Evolutionary conservation across 2,329 filamentous ascomycete species (phyloP).

Genomic region (Chaetomium strumarium): DNA sequence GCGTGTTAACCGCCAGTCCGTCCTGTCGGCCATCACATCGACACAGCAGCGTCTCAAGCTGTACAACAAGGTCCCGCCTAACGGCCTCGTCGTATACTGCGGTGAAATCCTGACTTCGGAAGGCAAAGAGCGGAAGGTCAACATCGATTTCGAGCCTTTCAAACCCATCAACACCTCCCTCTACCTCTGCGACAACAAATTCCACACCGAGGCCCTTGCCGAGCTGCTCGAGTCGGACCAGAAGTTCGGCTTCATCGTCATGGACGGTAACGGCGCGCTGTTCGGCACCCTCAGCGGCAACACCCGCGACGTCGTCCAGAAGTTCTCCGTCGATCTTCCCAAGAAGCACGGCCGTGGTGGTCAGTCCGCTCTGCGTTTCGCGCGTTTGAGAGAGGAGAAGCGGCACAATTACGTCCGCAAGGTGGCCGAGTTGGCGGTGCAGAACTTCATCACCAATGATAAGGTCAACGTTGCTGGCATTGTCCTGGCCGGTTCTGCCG

Average conservation of each 20-base stretch:
- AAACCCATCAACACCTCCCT: constrained; percentile 99
- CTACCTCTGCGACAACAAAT: constrained; percentile 99
- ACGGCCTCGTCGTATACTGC: constrained; percentile 97
- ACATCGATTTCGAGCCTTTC: constrained; percentile 99
- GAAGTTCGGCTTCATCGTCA: constrained; percentile 99
- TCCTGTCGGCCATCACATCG: constrained; percentile 95
- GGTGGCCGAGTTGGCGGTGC: constrained; percentile 93
- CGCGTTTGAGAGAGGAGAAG: constrained; percentile 98
- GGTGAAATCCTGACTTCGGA: constrained; percentile 99
- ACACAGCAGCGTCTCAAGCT: constrained; percentile 98
- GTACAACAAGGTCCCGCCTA: constrained; percentile 97
- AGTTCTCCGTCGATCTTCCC: constrained; percentile 96
- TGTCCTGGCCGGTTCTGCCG: constrained; percentile 92
- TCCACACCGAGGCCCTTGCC: constrained; percentile 94
- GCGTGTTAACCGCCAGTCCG: constrained; percentile 95
- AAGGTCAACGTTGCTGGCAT: constrained; percentile 97
- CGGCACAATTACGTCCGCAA: constrained; percentile 99
- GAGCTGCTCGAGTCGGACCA: constrained; percentile 98
- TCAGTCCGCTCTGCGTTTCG: constrained; percentile 98
- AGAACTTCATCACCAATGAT: constrained; percentile 98
- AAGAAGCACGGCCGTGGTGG: constrained; percentile 99
- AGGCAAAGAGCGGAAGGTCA: constrained; percentile 99
- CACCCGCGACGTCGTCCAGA: constrained; percentile 93
- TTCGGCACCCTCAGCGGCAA: constrained; percentile 97
- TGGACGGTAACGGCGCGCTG: constrained; percentile 97